These are phyloP conservation scores for Hyphopichia khmerensis DNA, from an alignment of 1,139 yeast genomes.

Conservation along the genomic window DNA sequence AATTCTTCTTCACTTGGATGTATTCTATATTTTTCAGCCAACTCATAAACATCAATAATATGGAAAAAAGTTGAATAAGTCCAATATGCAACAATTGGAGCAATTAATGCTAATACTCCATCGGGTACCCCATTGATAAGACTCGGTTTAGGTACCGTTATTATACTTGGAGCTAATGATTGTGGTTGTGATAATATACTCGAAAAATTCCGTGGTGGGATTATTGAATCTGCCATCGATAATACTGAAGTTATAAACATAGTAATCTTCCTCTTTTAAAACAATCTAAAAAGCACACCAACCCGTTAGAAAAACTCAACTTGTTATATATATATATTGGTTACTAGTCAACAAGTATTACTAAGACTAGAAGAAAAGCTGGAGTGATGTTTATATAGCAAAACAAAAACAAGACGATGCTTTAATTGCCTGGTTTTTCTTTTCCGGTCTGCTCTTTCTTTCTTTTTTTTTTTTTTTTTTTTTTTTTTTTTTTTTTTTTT, in stretches of 20 bases:
- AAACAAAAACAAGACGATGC: too few species aligned
- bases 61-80: constrained; percentile 70
- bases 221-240: constrained; percentile 1
- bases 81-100: constrained; percentile 89
- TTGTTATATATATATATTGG: not conserved
- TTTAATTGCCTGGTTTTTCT: not conserved
- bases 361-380: not conserved
- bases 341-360: too few species aligned
- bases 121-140: constrained; percentile 66
- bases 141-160: constrained; percentile 24
- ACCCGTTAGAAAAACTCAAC: too few species aligned
- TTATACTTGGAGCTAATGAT: not conserved
- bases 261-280: too few species aligned
- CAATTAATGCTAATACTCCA: constrained; percentile 64
- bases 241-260: constrained; percentile 1
- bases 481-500: not conserved
- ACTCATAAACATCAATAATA: constrained; percentile 65
- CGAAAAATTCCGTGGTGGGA: constrained; percentile 2
- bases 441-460: too few species aligned
- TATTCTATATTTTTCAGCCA: constrained; percentile 81
- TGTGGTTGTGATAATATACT: not conserved
- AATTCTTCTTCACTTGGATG: constrained; percentile 88
- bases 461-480: not conserved
- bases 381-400: not conserved
- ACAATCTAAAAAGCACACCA: too few species aligned